A percentile compares a stretch with the other conserved stretches of the same genome.
phyloP scores from a whole-genome alignment of 2,329 filamentous ascomycete genomes.

The Chaetomium globosum region DNA sequence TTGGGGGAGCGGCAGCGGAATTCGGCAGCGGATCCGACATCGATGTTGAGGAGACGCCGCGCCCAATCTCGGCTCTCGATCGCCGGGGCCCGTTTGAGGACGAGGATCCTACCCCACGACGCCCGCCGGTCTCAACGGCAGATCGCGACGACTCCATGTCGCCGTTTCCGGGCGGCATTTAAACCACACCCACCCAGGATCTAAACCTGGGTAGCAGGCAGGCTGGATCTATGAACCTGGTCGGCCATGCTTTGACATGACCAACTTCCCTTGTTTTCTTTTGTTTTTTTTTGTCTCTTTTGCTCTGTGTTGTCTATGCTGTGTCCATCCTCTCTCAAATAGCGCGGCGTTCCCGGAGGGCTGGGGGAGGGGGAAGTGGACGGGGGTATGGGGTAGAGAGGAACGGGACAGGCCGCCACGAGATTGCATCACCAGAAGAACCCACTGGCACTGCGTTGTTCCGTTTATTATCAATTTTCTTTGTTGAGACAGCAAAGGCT shows the following conservation, averaged over 20 bases:
- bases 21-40: constrained; percentile 18
- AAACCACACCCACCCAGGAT: background rate
- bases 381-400: constrained; percentile 6
- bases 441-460: background rate
- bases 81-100: constrained; percentile 23
- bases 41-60: constrained; percentile 36
- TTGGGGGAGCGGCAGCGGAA: background rate
- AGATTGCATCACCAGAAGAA: constrained; percentile 25
- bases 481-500: background rate
- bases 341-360: constrained; percentile 30
- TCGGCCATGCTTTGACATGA: background rate
- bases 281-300: constrained; percentile 10
- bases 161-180: constrained; percentile 27
- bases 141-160: constrained; percentile 30
- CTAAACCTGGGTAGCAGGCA: background rate
- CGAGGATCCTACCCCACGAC: constrained; percentile 36
- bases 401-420: constrained; percentile 6
- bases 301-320: background rate
- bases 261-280: background rate
- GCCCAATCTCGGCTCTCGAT: constrained; percentile 23
- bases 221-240: background rate
- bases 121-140: constrained; percentile 30
- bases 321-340: constrained; percentile 14
- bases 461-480: constrained; percentile 3
- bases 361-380: background rate